Base-by-base conservation (phyloP, 1,284 basidiomycete genomes). In the Ustilago cynodontis region DNA sequence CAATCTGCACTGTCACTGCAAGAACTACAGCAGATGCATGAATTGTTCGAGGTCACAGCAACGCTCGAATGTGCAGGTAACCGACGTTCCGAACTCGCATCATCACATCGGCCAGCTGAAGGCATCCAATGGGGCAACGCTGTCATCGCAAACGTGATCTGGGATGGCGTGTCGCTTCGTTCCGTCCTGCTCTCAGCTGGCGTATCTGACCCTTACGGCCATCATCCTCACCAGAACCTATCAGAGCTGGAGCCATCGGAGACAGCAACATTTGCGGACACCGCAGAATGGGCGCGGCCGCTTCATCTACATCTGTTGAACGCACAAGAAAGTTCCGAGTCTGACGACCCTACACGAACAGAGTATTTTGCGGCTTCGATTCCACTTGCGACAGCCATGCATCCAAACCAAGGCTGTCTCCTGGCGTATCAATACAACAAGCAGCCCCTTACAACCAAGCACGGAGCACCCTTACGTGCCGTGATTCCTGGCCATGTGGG, bases 401-500 rank as follows among this genome's bases (percentile, higher is more conserved):
- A 78, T 31, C 78, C 76, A 2, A 71, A 78, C 24, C 78, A 80
- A 50, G 41, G 52, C 43, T 78, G 75, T 28, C 63, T 80, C 2
- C 51, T 80, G 1, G 62, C 70, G 0, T 71, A 68, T 53, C 33
- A 71, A 37, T 64, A 78, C 71, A 76, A 80, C 41, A 89, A 88
- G 18, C 88, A 90, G 61, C 86, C 88, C 0, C 86, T 93, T 13
- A 88, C 88, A 16, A 87, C 90, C 1, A 89, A 91, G 54, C 92
- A 91, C 63, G 92, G 92, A 0, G 91, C 89, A 8, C 92, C 92
- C 0, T 78, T 93, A n/a, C 89, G 71, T 71, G 91, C 87, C 29
- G 65, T 93, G 39, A 89, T 91, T 1, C 92, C 92, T 0, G 92
- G 92, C 1, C 90, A 89, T 78, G 88, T 90, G 14, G 92, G 92